phyloP scores from a whole-genome alignment of 148 eudicot genomes.

The Cornus florida region DNA sequence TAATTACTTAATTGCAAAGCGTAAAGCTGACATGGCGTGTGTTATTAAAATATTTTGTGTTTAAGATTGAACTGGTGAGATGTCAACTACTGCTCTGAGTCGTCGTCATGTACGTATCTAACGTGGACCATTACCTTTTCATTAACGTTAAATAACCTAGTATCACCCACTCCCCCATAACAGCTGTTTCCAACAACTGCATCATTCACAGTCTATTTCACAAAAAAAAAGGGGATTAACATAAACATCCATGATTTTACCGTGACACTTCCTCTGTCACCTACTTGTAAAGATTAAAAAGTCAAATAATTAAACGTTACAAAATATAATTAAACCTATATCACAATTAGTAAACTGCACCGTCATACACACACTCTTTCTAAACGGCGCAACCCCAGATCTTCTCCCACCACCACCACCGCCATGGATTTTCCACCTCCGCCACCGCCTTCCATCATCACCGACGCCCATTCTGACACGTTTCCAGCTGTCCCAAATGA shows the following conservation, averaged over 20 bases:
- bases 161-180: too few relatives aligned
- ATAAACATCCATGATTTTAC: background rate
- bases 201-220: too few relatives aligned
- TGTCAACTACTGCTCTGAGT: too few relatives aligned
- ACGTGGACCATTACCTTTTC: too few relatives aligned
- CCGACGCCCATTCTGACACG: slow-evolving; percentile 18
- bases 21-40: too few relatives aligned
- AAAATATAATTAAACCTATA: background rate
- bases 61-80: too few relatives aligned
- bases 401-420: slow-evolving; percentile 2
- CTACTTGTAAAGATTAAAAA: background rate
- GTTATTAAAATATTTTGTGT: too few relatives aligned
- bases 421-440: slow-evolving; percentile 42
- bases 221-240: too few relatives aligned
- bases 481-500: slow-evolving; percentile 11
- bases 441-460: slow-evolving; percentile 21
- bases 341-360: background rate
- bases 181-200: too few relatives aligned
- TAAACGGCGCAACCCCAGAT: slow-evolving; percentile 16
- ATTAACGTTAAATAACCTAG: too few relatives aligned
- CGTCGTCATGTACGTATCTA: too few relatives aligned
- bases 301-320: background rate
- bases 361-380: background rate
- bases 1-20: too few relatives aligned
- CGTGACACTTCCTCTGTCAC: background rate